These are phyloP conservation scores for Sisymbrium altissimum DNA, from an alignment of 345 rosid genomes.

Conservation along the genomic window DNA sequence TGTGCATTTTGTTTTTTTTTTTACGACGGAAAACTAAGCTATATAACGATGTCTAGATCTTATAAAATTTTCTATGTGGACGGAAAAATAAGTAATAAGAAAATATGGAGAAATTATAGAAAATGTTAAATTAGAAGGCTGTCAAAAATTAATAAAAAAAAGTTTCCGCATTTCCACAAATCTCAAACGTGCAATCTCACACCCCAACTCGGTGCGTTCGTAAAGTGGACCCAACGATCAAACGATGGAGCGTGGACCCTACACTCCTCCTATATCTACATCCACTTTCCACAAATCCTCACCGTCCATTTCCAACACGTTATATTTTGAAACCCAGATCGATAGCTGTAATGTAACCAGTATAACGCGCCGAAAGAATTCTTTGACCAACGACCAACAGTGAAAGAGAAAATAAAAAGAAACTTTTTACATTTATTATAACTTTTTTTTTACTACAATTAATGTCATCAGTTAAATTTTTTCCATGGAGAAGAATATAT, in stretches of 20 bases:
- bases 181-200: constrained; percentile 18
- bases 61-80: neutral
- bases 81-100: neutral
- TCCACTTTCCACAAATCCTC: constrained; percentile 23
- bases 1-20: no score
- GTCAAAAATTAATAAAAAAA: neutral
- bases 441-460: neutral
- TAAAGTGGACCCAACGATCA: constrained; percentile 14
- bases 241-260: constrained; percentile 22
- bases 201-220: constrained; percentile 22
- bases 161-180: neutral
- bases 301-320: constrained; percentile 12
- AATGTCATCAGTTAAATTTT: neutral
- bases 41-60: neutral
- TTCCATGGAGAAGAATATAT: neutral
- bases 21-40: no score
- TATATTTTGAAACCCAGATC: neutral
- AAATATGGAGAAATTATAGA: neutral
- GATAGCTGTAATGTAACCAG: constrained; percentile 4
- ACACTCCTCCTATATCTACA: constrained; percentile 18
- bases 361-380: constrained; percentile 32
- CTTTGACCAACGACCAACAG: constrained; percentile 30
- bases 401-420: neutral
- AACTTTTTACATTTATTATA: neutral
- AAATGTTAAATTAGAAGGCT: neutral